Percentiles rank a stretch among this genome's conserved stretches.
Evolutionary conservation across 306 rosid species (phyloP).

Genomic region (Glycyrrhiza uralensis): DNA sequence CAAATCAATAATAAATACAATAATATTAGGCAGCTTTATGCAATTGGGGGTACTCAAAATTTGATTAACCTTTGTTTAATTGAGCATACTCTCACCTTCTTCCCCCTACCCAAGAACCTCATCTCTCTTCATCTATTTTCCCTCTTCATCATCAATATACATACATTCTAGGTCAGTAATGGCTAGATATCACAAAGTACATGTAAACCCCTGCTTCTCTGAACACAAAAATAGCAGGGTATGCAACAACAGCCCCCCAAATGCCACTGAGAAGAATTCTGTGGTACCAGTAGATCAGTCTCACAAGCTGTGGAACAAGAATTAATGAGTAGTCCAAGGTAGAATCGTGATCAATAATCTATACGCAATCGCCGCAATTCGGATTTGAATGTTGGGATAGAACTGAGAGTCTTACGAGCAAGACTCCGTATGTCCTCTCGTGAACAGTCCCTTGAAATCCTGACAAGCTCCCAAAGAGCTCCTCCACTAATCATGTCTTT

Average conservation of each 20-base stretch:
- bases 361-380: slow-evolving; percentile 78
- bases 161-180: slow-evolving; percentile 24
- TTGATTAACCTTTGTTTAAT: slow-evolving; percentile 18
- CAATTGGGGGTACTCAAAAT: slow-evolving; percentile 18
- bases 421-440: slow-evolving; percentile 91
- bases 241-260: not conserved
- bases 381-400: slow-evolving; percentile 67
- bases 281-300: slow-evolving; percentile 19
- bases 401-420: slow-evolving; percentile 70
- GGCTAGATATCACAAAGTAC: slow-evolving; percentile 24
- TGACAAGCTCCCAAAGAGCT: slow-evolving; percentile 97
- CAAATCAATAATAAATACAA: slow-evolving; percentile 44
- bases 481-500: slow-evolving; percentile 95
- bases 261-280: slow-evolving; percentile 1
- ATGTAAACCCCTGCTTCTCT: slow-evolving; percentile 41
- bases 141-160: slow-evolving; percentile 13
- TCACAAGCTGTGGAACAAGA: slow-evolving; percentile 23
- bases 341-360: slow-evolving; percentile 47
- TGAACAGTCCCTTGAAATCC: slow-evolving; percentile 92
- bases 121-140: slow-evolving; percentile 15
- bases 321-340: not conserved
- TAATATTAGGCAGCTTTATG: slow-evolving; percentile 26
- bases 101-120: slow-evolving; percentile 21
- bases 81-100: not conserved
- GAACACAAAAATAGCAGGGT: slow-evolving; percentile 44